Evolutionary conservation across 371 early-diverging fungal genomes (phyloP), one percentile per base, ranked within the genome.

Genomic region (Mucor mucedo): DNA sequence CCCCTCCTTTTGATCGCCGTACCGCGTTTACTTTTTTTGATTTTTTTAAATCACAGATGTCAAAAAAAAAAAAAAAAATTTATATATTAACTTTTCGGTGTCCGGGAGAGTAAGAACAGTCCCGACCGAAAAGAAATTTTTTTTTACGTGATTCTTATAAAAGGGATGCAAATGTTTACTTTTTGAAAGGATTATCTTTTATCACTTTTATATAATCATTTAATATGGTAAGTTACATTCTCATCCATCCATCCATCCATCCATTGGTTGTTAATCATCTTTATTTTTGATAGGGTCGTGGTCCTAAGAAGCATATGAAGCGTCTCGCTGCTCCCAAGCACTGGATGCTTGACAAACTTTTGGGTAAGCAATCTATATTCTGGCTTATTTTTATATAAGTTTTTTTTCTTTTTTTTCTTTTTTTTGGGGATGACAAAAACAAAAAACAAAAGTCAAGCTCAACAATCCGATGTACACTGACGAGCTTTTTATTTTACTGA

Each of bases 251-350:
- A 64, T 52, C 50, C 61, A 57, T 66, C 49, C 55, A 60, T 56
- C 21, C 55, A 41, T 4, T 14, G 2, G 14, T 14, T 59, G 29
- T 11, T 50, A 40, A 40, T 9, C 11, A 9, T 50, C 13, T 21
- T 35, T 0, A 3, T n/a, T 5, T 45, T n/a, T n/a, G n/a, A n/a
- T 82, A 94, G 97, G 93, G 92, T 84, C 94, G 99, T 81, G 99
- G 99, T 85, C 98, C 98, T 71, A 95, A 94, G 87, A 98, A 99
- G 90, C 99, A 99, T 89, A 89, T 99, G 90, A 99, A 99, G 95
- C 95, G 99, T 85, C 91, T 99, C 75, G 91, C 88, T 56, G 99
- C 99, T 68, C 99, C 99, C 82, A 95, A 94, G 89, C 97, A 98
- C 89, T 99, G 99, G 99, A 98, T 99, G 96, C 91, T 99, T 75